Conservation (phyloP, 306 rosid genomes). For the Castanea crenata region DNA sequence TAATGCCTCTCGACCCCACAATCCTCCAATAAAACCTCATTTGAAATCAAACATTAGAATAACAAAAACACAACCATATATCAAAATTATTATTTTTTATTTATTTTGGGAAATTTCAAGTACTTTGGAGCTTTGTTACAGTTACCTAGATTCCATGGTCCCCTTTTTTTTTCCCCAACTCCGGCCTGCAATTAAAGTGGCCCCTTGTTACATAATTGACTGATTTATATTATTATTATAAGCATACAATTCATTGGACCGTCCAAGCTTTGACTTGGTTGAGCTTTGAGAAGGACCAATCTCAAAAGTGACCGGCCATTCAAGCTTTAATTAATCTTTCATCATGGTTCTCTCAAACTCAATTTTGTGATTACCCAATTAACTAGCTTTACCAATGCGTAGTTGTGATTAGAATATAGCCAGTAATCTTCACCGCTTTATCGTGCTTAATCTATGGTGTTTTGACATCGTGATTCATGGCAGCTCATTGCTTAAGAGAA, state of each 20-base stretch:
- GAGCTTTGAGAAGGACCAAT: not conserved
- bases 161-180: conserved; percentile 38
- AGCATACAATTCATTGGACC: not conserved
- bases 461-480: too few relatives aligned
- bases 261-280: not conserved
- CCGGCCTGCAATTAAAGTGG: not conserved
- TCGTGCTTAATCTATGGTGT: too few relatives aligned
- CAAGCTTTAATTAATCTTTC: not conserved
- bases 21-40: conserved; percentile 17
- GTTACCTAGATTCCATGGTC: conserved; percentile 64
- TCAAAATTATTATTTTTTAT: not conserved
- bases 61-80: not conserved
- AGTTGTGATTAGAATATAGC: too few relatives aligned
- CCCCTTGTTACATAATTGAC: not conserved
- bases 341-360: not conserved
- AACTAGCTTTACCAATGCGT: too few relatives aligned
- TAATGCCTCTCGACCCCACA: conserved; percentile 17
- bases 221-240: not conserved
- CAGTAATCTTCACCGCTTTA: too few relatives aligned
- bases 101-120: conserved; percentile 29
- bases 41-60: not conserved
- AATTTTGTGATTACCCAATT: too few relatives aligned
- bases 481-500: too few relatives aligned
- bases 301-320: not conserved
- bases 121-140: conserved; percentile 41